Percentiles rank a stretch among this genome's conserved stretches.
Evolutionary conservation across 352 stramenopile genomes (phyloP).

Genomic region (Phytophthora cajani): DNA sequence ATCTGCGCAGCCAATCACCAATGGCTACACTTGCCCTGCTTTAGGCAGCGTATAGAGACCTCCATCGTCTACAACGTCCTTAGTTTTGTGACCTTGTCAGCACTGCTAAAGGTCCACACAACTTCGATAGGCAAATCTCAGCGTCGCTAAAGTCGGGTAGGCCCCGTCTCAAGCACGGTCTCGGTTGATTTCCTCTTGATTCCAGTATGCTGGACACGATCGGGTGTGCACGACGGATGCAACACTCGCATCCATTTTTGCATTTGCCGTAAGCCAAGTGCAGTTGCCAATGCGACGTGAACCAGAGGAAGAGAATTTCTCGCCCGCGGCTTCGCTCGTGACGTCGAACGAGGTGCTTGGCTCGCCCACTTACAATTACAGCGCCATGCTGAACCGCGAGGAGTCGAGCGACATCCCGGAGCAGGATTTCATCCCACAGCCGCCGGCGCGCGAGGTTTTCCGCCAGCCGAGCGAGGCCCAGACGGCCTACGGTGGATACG

Average conservation of each 20-base stretch:
- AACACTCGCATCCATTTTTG: conserved; percentile 14
- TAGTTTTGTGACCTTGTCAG: not conserved
- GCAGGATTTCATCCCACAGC: conserved; percentile 32
- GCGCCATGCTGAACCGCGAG: conserved; percentile 32
- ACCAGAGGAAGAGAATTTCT: conserved; percentile 9
- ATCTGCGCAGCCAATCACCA: not conserved
- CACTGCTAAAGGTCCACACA: not conserved
- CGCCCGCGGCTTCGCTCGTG: conserved; percentile 25
- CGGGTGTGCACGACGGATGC: conserved; percentile 11
- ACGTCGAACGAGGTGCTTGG: conserved; percentile 39
- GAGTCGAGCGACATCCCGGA: conserved; percentile 34
- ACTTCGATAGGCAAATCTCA: not conserved
- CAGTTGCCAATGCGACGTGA: conserved; percentile 22
- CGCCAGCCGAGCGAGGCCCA: conserved; percentile 24
- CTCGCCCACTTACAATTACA: conserved; percentile 38
- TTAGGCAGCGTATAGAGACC: not conserved
- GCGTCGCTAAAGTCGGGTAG: not conserved
- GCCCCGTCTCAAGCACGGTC: conserved; percentile 9
- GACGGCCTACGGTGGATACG: conserved; percentile 8
- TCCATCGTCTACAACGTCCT: not conserved
- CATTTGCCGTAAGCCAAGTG: conserved; percentile 17
- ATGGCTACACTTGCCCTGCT: not conserved
- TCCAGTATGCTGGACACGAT: conserved; percentile 29
- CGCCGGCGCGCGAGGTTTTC: conserved; percentile 32
- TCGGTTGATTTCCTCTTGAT: conserved; percentile 17